Percentiles rank a stretch among this genome's conserved stretches.
Conservation (phyloP, 176 grass and related monocot species). For the Poa pratensis region DNA sequence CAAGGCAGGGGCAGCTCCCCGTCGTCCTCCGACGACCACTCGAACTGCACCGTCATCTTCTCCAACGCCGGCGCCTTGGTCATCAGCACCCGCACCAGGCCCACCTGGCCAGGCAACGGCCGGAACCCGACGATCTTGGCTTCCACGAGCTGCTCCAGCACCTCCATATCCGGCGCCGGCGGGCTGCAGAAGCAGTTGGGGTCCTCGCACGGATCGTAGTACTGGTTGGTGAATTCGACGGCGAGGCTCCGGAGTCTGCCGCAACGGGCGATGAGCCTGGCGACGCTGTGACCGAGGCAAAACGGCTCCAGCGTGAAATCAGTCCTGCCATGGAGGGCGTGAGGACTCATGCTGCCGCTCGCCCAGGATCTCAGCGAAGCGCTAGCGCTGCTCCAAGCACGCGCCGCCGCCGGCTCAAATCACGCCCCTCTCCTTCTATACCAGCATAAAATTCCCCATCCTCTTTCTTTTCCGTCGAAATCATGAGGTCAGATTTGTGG, state of each 20-base stretch:
- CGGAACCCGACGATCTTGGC: not conserved
- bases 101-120: not conserved
- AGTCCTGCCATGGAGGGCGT: no score
- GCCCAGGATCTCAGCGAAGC: no score
- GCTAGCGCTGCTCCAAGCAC: no score
- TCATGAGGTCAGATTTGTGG: no score
- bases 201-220: not conserved
- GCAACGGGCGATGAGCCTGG: slow-evolving; percentile 20
- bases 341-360: no score
- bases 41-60: not conserved
- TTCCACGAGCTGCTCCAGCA: not conserved
- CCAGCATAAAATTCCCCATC: no score
- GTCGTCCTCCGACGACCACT: not conserved
- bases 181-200: slow-evolving; percentile 1
- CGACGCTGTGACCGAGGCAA: slow-evolving; percentile 3
- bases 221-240: not conserved
- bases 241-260: not conserved
- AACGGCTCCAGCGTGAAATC: no score
- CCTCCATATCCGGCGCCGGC: not conserved
- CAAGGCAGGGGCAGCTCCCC: not conserved
- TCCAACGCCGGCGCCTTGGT: not conserved
- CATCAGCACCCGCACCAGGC: not conserved
- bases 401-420: no score
- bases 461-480: no score
- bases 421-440: no score